Conservation (phyloP, 129 eudicot genomes). For the Tagetes patula region DNA sequence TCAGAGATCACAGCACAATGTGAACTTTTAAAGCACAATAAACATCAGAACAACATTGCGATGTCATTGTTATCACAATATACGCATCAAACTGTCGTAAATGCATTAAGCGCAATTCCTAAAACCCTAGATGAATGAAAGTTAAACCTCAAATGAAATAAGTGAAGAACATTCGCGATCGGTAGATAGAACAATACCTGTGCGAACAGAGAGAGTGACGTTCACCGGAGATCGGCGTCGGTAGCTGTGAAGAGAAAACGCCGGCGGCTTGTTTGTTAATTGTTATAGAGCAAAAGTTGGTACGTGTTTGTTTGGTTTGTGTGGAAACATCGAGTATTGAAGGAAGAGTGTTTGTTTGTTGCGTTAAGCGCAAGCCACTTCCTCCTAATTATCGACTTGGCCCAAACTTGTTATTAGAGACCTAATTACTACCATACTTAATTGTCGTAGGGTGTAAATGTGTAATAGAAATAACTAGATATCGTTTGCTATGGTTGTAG, state of each 20-base stretch:
- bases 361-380: too few species aligned
- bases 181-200: slow-evolving; percentile 16
- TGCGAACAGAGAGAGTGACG: background rate
- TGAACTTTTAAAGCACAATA: slow-evolving; percentile 8
- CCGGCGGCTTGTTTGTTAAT: slow-evolving; percentile 30
- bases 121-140: slow-evolving; percentile 35
- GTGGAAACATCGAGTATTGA: too few species aligned
- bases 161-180: background rate
- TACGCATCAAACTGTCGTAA: slow-evolving; percentile 1
- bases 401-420: too few species aligned
- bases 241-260: slow-evolving; percentile 12
- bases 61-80: slow-evolving; percentile 1
- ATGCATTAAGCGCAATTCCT: slow-evolving; percentile 2
- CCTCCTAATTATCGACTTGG: too few species aligned
- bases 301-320: too few species aligned
- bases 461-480: too few species aligned
- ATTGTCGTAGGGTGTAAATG: too few species aligned
- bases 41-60: slow-evolving; percentile 16
- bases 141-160: slow-evolving; percentile 25
- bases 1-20: slow-evolving; percentile 13
- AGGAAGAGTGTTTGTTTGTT: too few species aligned
- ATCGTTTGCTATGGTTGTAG: too few species aligned
- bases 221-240: slow-evolving; percentile 20
- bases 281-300: too few species aligned
- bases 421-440: too few species aligned